Evolutionary conservation across 805 yeast species (phyloP), one percentile per base, ranked within the genome.

Genomic region (Ogataea chonburiensis): DNA sequence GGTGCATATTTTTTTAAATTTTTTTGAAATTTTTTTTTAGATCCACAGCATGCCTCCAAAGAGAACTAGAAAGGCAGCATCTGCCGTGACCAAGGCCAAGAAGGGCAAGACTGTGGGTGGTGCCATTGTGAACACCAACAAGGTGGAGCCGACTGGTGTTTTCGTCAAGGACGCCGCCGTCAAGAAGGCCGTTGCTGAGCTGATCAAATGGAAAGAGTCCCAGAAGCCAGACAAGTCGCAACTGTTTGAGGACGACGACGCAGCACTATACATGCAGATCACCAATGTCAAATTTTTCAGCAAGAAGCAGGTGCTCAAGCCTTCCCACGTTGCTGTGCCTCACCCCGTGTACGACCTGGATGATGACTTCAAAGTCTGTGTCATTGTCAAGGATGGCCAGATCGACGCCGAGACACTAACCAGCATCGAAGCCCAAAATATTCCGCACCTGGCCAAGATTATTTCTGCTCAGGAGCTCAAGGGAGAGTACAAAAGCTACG

Each of bases 401-500:
- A 67, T 76, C 13, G 63, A 61, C 42, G 55, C 63, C n/a, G 70
- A 63, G 18, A 59, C 67, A 34, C 55, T 75, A 40, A 69, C 66
- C 37, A 49, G 62, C 38, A 65, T 76, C 37, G 81, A 76, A 56
- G 60, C 60, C 24, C 70, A 63, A 22, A 50, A 64, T 14, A 64
- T 75, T 20, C 71, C 75, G 15, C 61, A 73, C 24, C 60, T 77
- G 28, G 39, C 60, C 15, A 71, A 73, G 51, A 79, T 89, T 37
- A 70, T 88, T 21, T 73, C 93, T 5, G 81, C 81, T 37, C 70
- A 77, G 29, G 83, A 87, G 49, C 70, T 93, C 46, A 86, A 86
- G 60, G 85, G 88, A 21, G 83, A 81, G 43, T 91, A 79, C 71
- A 87, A 87, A 65, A 77, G 86, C n/a, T 93, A 67, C 53, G 97